Percentiles rank a stretch among this genome's conserved stretches.
Evolutionary conservation across 768 basidiomycete genomes (phyloP).

Genomic region (Mycena rosella): DNA sequence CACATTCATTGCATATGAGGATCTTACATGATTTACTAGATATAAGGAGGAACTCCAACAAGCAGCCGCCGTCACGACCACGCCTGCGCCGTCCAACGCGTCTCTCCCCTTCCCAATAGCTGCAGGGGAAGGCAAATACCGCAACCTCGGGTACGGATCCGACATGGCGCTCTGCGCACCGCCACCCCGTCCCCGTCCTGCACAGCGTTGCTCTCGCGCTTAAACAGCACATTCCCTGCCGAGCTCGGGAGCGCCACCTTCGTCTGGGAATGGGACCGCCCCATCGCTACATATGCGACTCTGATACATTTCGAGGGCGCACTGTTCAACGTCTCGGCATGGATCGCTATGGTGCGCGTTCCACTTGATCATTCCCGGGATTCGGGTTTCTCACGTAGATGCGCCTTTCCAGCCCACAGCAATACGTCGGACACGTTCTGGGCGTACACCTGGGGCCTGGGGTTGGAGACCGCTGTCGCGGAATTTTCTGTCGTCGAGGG

Average conservation of each 20-base stretch:
- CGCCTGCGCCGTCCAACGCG: too few relatives aligned
- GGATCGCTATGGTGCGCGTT: constrained; percentile 5
- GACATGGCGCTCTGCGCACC: constrained; percentile 9
- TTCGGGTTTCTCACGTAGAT: neutral
- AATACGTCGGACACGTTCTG: constrained; percentile 5
- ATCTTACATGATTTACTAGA: too few relatives aligned
- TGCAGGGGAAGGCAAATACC: neutral
- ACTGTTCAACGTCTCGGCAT: constrained; percentile 3
- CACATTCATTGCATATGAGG: too few relatives aligned
- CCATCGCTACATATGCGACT: neutral
- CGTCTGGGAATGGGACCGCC: neutral
- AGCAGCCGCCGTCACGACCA: too few relatives aligned
- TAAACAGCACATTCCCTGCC: constrained; percentile 1
- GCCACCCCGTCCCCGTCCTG: neutral
- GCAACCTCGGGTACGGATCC: constrained; percentile 8
- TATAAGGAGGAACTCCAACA: too few relatives aligned
- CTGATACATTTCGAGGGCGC: constrained; percentile 3
- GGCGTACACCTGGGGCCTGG: neutral
- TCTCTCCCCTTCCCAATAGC: too few relatives aligned
- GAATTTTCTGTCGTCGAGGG: too few relatives aligned
- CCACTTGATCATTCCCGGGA: neutral
- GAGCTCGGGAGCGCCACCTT: constrained; percentile 1
- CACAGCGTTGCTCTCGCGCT: neutral
- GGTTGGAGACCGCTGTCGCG: too few relatives aligned
- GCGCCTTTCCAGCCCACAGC: neutral